These are phyloP conservation scores for Vigna mungo DNA, from an alignment of 306 rosid genomes.

Conservation along the genomic window DNA sequence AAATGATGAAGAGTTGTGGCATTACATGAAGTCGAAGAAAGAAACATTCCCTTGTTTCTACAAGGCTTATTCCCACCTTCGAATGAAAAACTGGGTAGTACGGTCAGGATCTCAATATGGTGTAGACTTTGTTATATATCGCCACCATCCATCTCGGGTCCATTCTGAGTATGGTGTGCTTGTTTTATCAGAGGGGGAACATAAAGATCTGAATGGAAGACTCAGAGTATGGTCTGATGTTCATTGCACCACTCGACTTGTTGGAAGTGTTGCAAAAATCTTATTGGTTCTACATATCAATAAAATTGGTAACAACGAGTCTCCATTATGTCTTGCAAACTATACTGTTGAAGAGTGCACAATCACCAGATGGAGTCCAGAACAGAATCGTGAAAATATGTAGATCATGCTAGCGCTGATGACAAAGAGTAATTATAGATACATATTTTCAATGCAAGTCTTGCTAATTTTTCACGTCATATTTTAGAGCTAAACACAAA, in stretches of 20 bases:
- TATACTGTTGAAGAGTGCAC: conserved; percentile 58
- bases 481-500: neutral
- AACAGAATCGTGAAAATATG: conserved; percentile 65
- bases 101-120: conserved; percentile 75
- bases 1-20: conserved; percentile 63
- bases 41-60: conserved; percentile 61
- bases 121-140: conserved; percentile 74
- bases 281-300: conserved; percentile 59
- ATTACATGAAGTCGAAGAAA: conserved; percentile 59
- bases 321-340: conserved; percentile 49
- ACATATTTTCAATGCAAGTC: neutral
- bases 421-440: conserved; percentile 5
- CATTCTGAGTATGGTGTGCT: conserved; percentile 86
- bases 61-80: conserved; percentile 74
- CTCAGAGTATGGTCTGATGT: conserved; percentile 79
- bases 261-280: conserved; percentile 75
- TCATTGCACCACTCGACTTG: conserved; percentile 68
- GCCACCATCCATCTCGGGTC: conserved; percentile 75
- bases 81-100: conserved; percentile 79
- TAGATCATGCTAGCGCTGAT: conserved; percentile 34
- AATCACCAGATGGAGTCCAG: conserved; percentile 69
- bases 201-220: conserved; percentile 52
- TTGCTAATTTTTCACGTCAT: neutral
- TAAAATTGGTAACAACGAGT: conserved; percentile 50
- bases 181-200: conserved; percentile 57